These are phyloP conservation scores for Waltergamsia citrina DNA, from an alignment of 2,329 filamentous ascomycete genomes.

Conservation along the genomic window DNA sequence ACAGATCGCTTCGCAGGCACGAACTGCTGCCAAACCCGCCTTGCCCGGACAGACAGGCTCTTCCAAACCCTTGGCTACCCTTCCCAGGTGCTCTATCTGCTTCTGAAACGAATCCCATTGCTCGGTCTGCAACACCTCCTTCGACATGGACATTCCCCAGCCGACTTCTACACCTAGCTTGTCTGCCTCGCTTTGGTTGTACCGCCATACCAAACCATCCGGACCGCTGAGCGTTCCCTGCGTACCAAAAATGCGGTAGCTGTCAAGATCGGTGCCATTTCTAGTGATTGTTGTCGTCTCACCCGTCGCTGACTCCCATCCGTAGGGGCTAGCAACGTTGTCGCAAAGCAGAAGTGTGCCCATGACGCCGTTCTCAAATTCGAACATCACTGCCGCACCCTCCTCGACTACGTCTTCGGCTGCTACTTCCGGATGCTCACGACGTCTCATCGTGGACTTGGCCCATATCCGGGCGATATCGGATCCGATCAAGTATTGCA, in stretches of 20 bases:
- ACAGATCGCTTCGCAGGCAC: too few species aligned
- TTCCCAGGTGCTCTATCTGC: too few species aligned
- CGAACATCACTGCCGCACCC: slow-evolving; percentile 41
- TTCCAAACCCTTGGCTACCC: too few species aligned
- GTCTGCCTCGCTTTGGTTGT: too few species aligned
- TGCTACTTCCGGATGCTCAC: too few species aligned
- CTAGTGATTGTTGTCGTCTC: slow-evolving; percentile 45
- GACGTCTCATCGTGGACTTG: slow-evolving; percentile 29
- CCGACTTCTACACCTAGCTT: too few species aligned
- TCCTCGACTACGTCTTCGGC: slow-evolving; percentile 47
- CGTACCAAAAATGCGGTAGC: slow-evolving; percentile 47
- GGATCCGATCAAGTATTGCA: slow-evolving; percentile 46
- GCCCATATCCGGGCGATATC: slow-evolving; percentile 41
- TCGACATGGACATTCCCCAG: too few species aligned
- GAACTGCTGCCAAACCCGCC: too few species aligned
- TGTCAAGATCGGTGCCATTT: slow-evolving; percentile 28
- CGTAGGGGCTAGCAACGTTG: slow-evolving; percentile 38
- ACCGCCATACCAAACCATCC: slow-evolving; percentile 40
- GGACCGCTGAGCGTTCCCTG: slow-evolving; percentile 42
- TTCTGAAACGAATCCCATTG: too few species aligned
- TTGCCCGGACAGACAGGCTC: too few species aligned
- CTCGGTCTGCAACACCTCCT: too few species aligned
- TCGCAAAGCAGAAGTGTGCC: slow-evolving; percentile 49
- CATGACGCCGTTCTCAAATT: slow-evolving; percentile 43
- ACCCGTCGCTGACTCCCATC: slow-evolving; percentile 47